Evolutionary conservation across 2,329 filamentous ascomycete species (phyloP), one percentile per base, ranked within the genome.

Genomic region (Clonostachys rhizophaga): DNA sequence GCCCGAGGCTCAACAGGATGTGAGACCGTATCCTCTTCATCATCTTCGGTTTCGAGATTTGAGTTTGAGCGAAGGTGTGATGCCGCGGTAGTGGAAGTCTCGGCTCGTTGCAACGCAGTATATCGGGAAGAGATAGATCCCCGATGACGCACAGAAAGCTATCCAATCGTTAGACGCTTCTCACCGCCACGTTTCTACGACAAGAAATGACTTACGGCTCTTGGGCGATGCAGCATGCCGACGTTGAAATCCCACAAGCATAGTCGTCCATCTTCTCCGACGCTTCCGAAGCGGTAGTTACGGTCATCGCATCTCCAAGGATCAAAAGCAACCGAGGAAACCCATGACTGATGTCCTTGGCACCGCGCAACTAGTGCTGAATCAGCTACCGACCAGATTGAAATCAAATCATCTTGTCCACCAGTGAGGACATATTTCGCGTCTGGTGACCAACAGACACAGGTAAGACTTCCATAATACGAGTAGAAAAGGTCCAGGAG

Each of bases 201-300:
- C 40, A 20, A 20, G 11, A n/a, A 30, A 30, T 8, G 56, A 79
- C 87, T 60, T 71, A 91, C 87, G 55, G 82, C 86, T 69, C 92
- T 92, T 17, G 94, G 92, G 50, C 91, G 81, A 66, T 95, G 89
- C 57, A 99, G 76, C 92, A 97, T 97, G 56, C 91, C 91, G 40
- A 96, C 90, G 54, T 86, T 96, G 64, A 99, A 99, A 70, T 99
- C 94, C 94, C 94, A 99, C 12, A 99, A 73, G 49, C 96, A 81
- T 16, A 99, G 72, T 48, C 91, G 79, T 57, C 91, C 89, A 63
- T 99, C 94, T 62, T 97, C 92, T 13, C 92, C 94, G 1, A 99
- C 92, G 58, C 90, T 96, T 33, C 94, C 94, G 58, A 99, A 96
- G 2, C 94, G 83, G 67, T 99, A 99, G 58, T 90, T 97, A 56